Percentiles rank a stretch among this genome's conserved stretches.
Conservation (phyloP, 257 asterid species). For the Plantago elongata region DNA sequence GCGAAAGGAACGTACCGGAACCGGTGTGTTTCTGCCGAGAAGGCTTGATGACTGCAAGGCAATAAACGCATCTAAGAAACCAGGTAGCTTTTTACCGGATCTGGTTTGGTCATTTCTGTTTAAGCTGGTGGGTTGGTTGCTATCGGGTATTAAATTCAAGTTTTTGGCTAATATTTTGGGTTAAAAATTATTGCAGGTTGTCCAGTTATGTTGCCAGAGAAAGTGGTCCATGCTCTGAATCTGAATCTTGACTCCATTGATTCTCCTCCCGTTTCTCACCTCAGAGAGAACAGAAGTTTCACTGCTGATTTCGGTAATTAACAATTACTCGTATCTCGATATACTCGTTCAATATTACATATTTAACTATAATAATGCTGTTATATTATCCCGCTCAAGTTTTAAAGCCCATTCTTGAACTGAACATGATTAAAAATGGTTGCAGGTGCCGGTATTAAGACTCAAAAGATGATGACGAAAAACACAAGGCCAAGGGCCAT, state of each 20-base stretch:
- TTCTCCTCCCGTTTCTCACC: slow-evolving; percentile 17
- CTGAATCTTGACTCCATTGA: slow-evolving; percentile 39
- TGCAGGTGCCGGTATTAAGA: slow-evolving; percentile 19
- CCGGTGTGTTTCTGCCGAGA: slow-evolving; percentile 85
- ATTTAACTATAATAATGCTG: too few species aligned
- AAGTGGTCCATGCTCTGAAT: slow-evolving; percentile 63
- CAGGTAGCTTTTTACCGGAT: slow-evolving; percentile 30
- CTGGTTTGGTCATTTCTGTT: background rate
- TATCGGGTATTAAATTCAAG: background rate
- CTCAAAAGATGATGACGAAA: slow-evolving; percentile 16
- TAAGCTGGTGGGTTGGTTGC: background rate
- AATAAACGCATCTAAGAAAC: slow-evolving; percentile 38
- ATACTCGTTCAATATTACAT: too few species aligned
- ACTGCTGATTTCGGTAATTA: slow-evolving; percentile 29
- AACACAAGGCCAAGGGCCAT: slow-evolving; percentile 6
- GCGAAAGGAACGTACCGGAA: slow-evolving; percentile 65
- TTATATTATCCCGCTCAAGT: too few species aligned
- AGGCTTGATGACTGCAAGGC: slow-evolving; percentile 28
- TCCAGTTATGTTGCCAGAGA: slow-evolving; percentile 55
- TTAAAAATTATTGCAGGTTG: slow-evolving; percentile 30
- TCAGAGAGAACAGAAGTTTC: slow-evolving; percentile 15
- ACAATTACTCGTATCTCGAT: background rate
- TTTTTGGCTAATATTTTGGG: too few species aligned
- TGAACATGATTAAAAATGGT: too few species aligned
- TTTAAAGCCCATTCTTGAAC: too few species aligned